Percentiles rank a stretch among this genome's conserved stretches.
Conservation (phyloP, 2,329 filamentous ascomycete genomes). For the Scedosporium aurantiacum region DNA sequence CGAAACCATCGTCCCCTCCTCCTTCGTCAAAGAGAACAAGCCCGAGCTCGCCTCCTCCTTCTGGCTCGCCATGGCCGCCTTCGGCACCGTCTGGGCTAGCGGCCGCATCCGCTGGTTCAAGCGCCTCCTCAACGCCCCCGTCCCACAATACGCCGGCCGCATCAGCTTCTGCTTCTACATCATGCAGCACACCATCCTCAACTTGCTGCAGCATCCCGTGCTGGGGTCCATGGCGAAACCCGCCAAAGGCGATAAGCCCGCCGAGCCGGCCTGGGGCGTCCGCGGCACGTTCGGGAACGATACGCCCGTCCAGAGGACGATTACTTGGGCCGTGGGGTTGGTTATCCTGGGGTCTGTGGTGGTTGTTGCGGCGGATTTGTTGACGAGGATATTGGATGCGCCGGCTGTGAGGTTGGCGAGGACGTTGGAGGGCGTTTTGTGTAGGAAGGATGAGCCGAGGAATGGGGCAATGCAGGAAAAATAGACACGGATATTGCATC, state of each 20-base stretch:
- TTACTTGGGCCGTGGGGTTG: slow-evolving; percentile 9
- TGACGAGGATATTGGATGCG: slow-evolving; percentile 9
- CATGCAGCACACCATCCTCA: slow-evolving; percentile 29
- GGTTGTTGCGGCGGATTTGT: slow-evolving; percentile 9
- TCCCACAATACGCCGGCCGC: slow-evolving; percentile 47
- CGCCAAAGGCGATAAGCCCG: slow-evolving; percentile 1
- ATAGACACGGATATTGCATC: not conserved
- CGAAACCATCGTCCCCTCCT: slow-evolving; percentile 33
- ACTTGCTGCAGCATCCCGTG: slow-evolving; percentile 5
- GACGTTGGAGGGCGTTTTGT: slow-evolving; percentile 5
- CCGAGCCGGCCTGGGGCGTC: slow-evolving; percentile 6
- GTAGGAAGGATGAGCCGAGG: not conserved
- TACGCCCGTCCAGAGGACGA: slow-evolving; percentile 7
- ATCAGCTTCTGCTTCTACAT: slow-evolving; percentile 52
- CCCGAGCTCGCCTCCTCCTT: slow-evolving; percentile 33
- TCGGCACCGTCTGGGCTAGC: slow-evolving; percentile 39
- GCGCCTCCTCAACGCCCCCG: slow-evolving; percentile 34
- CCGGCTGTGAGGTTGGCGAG: slow-evolving; percentile 10
- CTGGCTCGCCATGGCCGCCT: slow-evolving; percentile 43
- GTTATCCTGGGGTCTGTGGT: slow-evolving; percentile 9
- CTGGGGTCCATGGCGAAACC: slow-evolving; percentile 1
- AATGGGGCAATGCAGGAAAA: not conserved
- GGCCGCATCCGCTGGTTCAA: slow-evolving; percentile 35
- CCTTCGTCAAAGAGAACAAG: slow-evolving; percentile 26
- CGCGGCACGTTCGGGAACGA: slow-evolving; percentile 7